phyloP scores from a whole-genome alignment of 1,284 basidiomycete species.

The Anthracocystis panici-leucophaei region DNA sequence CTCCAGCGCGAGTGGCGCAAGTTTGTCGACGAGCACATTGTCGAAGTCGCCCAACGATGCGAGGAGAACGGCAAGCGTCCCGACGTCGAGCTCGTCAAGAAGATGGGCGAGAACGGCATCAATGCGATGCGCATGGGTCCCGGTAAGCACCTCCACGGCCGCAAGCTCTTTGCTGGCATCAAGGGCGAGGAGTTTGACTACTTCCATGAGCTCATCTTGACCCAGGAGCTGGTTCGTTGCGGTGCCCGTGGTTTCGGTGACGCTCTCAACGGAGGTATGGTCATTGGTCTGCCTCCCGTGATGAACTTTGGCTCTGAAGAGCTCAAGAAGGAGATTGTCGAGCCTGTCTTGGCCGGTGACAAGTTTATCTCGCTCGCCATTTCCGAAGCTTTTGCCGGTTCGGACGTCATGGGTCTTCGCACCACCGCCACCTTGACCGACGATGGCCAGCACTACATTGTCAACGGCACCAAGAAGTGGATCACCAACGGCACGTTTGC shows the following conservation, averaged over 20 bases:
- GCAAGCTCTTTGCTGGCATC: constrained; percentile 83
- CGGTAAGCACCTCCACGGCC: constrained; percentile 82
- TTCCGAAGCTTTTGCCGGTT: constrained; percentile 90
- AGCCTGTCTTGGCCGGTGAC: constrained; percentile 82
- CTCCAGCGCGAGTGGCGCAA: constrained; percentile 69
- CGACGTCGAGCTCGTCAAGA: constrained; percentile 71
- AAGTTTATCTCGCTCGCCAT: constrained; percentile 88
- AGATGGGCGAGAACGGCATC: constrained; percentile 69
- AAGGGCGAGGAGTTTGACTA: constrained; percentile 89
- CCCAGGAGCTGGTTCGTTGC: constrained; percentile 83
- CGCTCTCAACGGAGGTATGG: constrained; percentile 70
- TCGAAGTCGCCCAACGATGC: constrained; percentile 82
- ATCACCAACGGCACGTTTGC: constrained; percentile 84
- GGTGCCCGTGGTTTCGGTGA: constrained; percentile 76
- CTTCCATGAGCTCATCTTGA: constrained; percentile 84
- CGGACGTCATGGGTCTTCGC: constrained; percentile 78
- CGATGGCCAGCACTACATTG: constrained; percentile 77
- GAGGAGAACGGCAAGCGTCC: constrained; percentile 84
- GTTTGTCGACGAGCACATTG: constrained; percentile 82
- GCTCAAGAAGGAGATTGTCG: constrained; percentile 81
- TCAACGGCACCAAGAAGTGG: constrained; percentile 75
- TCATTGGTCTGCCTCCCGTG: constrained; percentile 72
- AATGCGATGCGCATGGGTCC: constrained; percentile 75
- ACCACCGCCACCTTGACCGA: constrained; percentile 84
- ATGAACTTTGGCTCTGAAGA: constrained; percentile 85